Base-by-base conservation (phyloP, 495 filamentous ascomycete species). In the Neurospora sp. region DNA sequence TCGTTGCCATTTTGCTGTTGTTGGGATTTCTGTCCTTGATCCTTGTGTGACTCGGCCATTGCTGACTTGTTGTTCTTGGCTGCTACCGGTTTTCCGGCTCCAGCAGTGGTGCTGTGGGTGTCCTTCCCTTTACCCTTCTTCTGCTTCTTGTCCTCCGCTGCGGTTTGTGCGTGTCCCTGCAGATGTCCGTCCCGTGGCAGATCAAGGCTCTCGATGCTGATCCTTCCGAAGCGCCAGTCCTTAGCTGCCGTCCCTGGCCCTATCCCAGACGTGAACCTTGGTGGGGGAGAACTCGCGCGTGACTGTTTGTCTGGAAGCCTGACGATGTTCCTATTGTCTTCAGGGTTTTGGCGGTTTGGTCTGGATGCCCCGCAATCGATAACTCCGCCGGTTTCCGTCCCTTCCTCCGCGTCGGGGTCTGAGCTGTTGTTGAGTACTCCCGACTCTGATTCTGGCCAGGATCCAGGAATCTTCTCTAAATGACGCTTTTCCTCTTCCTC, bases 151-250 rank as follows among this genome's bases (percentile, higher is more conserved):
- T 66, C 44, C 73, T 41, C 31, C 42, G 41, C 14, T 68, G 22
- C 53, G 7, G 53, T 8, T 37, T 66, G 53, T 35, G 53, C 14
- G 5, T 42, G 27, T 44, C 35, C 18, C 42, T 14, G 5, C 70
- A 14, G 14, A 76, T 16, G 53, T 9, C 27, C 27, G 53, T 66
- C 73, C 78, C 70, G 74, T 61, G 10, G 44, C 73, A 76, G 82
- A 69, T 85, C 83, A 40, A 84, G 81, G 68, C 84, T 85, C 78
- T 84, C 81, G 18, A 87, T 78, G 37, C 76, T 79, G 18, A 87
- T 75, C 41, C 78, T 77, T 12, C 81, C 83, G 71, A 86, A 87
- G 59, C 85, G 76, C 85, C 85, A 87, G 71, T 87, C 85, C 75
- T 76, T 82, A 8, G 72, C 76, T 5, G 84, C 84, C 68, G 74